Conservation (phyloP, 2,329 filamentous ascomycete genomes). For the Pseudopithomyces maydicus region DNA sequence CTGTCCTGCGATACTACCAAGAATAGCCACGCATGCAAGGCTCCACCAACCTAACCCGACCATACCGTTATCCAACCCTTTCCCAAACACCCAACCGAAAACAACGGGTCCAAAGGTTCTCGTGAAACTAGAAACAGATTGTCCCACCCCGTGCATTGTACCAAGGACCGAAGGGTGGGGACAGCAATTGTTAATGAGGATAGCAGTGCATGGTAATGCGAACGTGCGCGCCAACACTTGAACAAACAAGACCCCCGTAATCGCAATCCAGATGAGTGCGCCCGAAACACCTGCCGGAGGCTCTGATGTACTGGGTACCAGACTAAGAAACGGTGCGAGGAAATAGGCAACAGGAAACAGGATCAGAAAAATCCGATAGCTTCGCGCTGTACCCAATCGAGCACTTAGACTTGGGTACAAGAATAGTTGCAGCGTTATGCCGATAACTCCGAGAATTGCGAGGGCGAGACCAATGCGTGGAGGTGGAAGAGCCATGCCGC, state of each 20-base stretch:
- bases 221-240: constrained; percentile 56
- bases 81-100: constrained; percentile 65
- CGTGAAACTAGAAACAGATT: constrained; percentile 64
- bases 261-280: constrained; percentile 48
- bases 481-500: constrained; percentile 54
- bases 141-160: constrained; percentile 63
- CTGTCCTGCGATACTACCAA: constrained; percentile 58
- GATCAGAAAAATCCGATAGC: constrained; percentile 48
- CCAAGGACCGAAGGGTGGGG: constrained; percentile 61
- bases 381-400: constrained; percentile 47
- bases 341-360: constrained; percentile 54
- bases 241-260: constrained; percentile 48
- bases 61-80: constrained; percentile 61
- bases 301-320: constrained; percentile 45
- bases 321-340: constrained; percentile 50
- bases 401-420: constrained; percentile 51
- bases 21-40: constrained; percentile 56
- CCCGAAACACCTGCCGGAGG: constrained; percentile 50
- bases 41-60: constrained; percentile 66
- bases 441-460: constrained; percentile 54
- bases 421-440: constrained; percentile 53
- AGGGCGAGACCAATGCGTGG: constrained; percentile 54
- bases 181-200: constrained; percentile 55
- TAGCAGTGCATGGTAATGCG: constrained; percentile 62
- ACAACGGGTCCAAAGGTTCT: constrained; percentile 65